Evolutionary conservation across 2,329 filamentous ascomycete species (phyloP), one percentile per base, ranked within the genome.

Genomic region (Cyphellophora attinorum): DNA sequence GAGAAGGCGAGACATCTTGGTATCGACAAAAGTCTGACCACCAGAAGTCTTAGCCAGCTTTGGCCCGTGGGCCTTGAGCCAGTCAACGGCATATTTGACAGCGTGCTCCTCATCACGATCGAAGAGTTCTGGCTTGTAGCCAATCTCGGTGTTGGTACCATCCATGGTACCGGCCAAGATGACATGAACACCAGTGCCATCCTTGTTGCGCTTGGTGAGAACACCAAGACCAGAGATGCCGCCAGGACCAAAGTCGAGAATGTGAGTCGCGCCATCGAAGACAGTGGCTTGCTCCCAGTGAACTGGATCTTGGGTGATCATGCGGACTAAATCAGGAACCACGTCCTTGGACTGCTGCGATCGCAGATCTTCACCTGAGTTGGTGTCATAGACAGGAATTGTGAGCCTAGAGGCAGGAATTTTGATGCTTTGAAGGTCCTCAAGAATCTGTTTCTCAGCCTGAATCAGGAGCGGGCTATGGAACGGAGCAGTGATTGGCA

Each of bases 41-140:
- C 76, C 78, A 8, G 88, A 89, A 11, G 84, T 95, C 63, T 85
- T 91, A 50, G 93, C 79, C 28, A 98, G 71, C 40, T 79, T 81
- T n/a, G 93, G 91, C 6, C 89, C 88, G 55, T 91, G 88, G 58
- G 95, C 88, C 61, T 93, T 93, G 38, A 98, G 86, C 93, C 93
- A 98, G 60, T 98, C 85, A 18, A 86, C 81, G 31, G 91, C 89
- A 57, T 86, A 96, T 59, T 88, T 91, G 53, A 98, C 81, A 4
- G 91, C 88, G 52, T 95, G 78, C 55, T 95, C 85, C 52, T 88
- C 85, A 56, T 98, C 91, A 38, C 91, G 82, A 56, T 98, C 89
- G 51, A 98, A 98, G 33, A 98, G 72, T 63, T 98, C 91, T 2
- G 89, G 82, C 71, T 98, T 98, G 70, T 95, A 98, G 36, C 91